Conservation (phyloP, 1,284 basidiomycete genomes). For the Hortiboletus rubellus region DNA sequence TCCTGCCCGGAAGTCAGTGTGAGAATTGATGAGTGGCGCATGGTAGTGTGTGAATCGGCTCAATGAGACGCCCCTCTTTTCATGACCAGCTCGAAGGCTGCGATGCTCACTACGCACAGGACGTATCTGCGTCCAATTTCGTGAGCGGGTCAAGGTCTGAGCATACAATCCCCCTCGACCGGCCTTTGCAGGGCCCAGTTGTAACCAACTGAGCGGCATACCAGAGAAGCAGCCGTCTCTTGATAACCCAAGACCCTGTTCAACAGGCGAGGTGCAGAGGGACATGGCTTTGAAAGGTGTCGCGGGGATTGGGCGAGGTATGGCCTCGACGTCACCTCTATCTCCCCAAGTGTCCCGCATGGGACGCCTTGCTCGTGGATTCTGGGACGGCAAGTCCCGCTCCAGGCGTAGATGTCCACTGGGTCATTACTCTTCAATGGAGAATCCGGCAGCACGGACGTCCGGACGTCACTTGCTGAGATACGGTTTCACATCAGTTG, state of each 20-base stretch:
- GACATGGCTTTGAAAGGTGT: slow-evolving; percentile 28
- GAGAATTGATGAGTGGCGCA: no score
- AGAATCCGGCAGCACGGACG: not conserved
- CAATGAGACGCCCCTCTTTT: not conserved
- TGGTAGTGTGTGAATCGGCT: no score
- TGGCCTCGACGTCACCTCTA: slow-evolving; percentile 6
- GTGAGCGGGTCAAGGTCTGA: slow-evolving; percentile 40
- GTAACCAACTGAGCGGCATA: slow-evolving; percentile 34
- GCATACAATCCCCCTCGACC: slow-evolving; percentile 33
- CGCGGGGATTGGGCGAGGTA: slow-evolving; percentile 30
- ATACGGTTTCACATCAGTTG: not conserved
- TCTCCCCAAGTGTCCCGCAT: slow-evolving; percentile 18
- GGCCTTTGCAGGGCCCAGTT: slow-evolving; percentile 35
- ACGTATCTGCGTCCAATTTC: slow-evolving; percentile 11
- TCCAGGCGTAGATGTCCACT: accelerated
- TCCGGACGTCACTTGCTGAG: not conserved
- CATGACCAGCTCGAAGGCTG: slow-evolving; percentile 36
- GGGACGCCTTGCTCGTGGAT: slow-evolving; percentile 20
- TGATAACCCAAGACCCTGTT: slow-evolving; percentile 29
- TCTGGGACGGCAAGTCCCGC: not conserved
- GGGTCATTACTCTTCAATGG: no score
- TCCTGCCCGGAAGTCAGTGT: no score
- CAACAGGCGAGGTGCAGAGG: slow-evolving; percentile 26
- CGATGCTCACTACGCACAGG: slow-evolving; percentile 32
- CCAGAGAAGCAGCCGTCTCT: slow-evolving; percentile 28